Percentiles rank a stretch among this genome's conserved stretches.
Evolutionary conservation across 305 asterid genomes (phyloP).

Genomic region (Fraxinus dipetala): DNA sequence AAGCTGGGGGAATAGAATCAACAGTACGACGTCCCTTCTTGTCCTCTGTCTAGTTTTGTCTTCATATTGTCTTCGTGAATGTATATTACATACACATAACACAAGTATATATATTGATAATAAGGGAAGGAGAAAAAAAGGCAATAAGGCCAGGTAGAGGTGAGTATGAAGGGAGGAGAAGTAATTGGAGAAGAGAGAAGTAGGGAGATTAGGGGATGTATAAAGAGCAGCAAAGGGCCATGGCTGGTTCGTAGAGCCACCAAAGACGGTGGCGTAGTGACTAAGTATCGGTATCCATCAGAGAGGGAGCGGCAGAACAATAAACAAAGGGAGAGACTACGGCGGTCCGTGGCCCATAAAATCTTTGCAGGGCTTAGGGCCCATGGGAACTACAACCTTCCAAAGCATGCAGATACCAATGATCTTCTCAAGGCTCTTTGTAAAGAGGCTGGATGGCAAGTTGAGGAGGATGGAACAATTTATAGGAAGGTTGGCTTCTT

Average conservation of each 20-base stretch:
- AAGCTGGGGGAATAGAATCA: slow-evolving; percentile 20
- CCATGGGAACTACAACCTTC: slow-evolving; percentile 62
- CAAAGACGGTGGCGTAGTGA: slow-evolving; percentile 41
- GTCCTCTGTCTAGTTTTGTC: slow-evolving; percentile 1
- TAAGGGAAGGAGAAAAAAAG: not conserved
- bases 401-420: slow-evolving; percentile 59
- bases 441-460: slow-evolving; percentile 79
- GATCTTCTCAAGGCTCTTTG: slow-evolving; percentile 75
- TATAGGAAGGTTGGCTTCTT: slow-evolving; percentile 33
- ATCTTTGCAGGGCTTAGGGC: slow-evolving; percentile 62
- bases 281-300: slow-evolving; percentile 56
- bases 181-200: slow-evolving; percentile 27
- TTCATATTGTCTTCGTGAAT: not conserved
- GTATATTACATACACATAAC: not conserved
- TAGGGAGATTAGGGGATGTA: slow-evolving; percentile 52
- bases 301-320: slow-evolving; percentile 62
- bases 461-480: slow-evolving; percentile 60
- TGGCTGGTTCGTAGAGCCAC: slow-evolving; percentile 64
- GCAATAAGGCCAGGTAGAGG: not conserved
- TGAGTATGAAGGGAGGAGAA: not conserved
- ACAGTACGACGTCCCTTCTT: slow-evolving; percentile 25
- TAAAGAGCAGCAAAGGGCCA: slow-evolving; percentile 59
- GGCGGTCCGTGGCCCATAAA: slow-evolving; percentile 52
- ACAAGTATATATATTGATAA: not conserved
- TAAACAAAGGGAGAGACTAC: slow-evolving; percentile 52